These are phyloP conservation scores for Trichoderma cornu-damae DNA, from an alignment of 2,329 filamentous ascomycete genomes.

Conservation along the genomic window DNA sequence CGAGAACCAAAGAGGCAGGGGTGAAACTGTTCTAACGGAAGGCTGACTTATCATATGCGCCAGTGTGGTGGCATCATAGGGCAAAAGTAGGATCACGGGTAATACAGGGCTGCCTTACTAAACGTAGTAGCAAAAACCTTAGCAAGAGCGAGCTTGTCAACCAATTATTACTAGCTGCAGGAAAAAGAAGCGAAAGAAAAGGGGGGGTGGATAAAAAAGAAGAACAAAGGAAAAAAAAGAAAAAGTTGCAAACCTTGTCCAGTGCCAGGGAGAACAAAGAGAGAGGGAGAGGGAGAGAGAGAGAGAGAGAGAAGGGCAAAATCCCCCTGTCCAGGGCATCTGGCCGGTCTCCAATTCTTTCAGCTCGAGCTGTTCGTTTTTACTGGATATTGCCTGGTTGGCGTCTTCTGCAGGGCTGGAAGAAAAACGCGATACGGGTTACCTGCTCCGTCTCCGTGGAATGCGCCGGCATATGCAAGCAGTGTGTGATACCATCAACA, in stretches of 20 bases:
- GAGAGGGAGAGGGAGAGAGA: not conserved
- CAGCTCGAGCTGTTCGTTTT: not conserved
- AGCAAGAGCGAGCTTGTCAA: conserved; percentile 4
- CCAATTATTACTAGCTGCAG: conserved; percentile 2
- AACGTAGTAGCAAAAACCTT: not conserved
- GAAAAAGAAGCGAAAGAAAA: conserved; percentile 1
- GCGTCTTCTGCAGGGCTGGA: conserved; percentile 9
- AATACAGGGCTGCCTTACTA: not conserved
- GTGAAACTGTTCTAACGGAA: not conserved
- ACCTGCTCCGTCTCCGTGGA: not conserved
- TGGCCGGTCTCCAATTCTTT: conserved; percentile 10
- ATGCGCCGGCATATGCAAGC: conserved; percentile 9
- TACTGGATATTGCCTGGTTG: not conserved
- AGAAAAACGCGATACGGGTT: conserved; percentile 1
- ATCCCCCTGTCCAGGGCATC: conserved; percentile 1
- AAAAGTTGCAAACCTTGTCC: conserved; percentile 3
- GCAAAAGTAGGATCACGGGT: not conserved
- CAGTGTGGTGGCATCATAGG: conserved; percentile 5
- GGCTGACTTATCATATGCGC: conserved; percentile 6
- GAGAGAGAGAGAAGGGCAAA: not conserved
- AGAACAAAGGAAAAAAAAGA: conserved; percentile 9
- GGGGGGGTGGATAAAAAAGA: not conserved
- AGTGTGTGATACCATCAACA: not conserved
- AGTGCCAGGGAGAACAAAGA: not conserved
- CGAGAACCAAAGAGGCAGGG: conserved; percentile 9